Conservation (phyloP, 1,284 basidiomycete genomes). For the Calocybe gambosa region DNA sequence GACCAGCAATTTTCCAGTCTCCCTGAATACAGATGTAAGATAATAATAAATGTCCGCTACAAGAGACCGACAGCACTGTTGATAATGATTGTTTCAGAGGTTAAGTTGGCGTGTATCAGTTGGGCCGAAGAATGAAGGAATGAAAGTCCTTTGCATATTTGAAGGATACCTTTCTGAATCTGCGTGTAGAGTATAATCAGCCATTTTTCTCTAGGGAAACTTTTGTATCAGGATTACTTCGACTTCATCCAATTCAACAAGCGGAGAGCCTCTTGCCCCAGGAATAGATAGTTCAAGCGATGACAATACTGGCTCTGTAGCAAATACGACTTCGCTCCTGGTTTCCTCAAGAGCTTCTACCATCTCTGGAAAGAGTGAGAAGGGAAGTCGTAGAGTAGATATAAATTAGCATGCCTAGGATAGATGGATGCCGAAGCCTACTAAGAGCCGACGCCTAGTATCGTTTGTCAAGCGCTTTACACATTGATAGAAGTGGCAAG, state of each 20-base stretch:
- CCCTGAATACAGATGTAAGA: conserved; percentile 49
- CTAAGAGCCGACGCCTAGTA: conserved; percentile 79
- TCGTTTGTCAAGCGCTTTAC: background rate
- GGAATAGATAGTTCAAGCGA: conserved; percentile 73
- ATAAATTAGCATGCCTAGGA: conserved; percentile 57
- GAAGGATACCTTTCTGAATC: conserved; percentile 96
- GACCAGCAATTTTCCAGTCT: conserved; percentile 96
- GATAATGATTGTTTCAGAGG: conserved; percentile 80
- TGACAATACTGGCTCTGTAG: conserved; percentile 84
- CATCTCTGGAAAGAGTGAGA: conserved; percentile 58
- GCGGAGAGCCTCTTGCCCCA: conserved; percentile 44
- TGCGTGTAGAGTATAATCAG: conserved; percentile 26
- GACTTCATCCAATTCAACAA: conserved; percentile 84
- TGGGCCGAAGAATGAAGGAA: conserved; percentile 92
- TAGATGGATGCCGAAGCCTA: conserved; percentile 87
- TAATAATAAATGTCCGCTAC: background rate
- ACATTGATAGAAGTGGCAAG: conserved; percentile 10
- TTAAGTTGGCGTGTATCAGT: conserved; percentile 89
- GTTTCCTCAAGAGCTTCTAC: conserved; percentile 98
- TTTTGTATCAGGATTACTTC: conserved; percentile 51
- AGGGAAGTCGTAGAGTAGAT: background rate
- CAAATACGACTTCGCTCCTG: conserved; percentile 82
- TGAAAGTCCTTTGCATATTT: conserved; percentile 87
- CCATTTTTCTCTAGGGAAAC: background rate
- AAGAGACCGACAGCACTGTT: conserved; percentile 71